Base-by-base conservation (phyloP, 2,329 filamentous ascomycete species). In the Juglanconis oblonga region DNA sequence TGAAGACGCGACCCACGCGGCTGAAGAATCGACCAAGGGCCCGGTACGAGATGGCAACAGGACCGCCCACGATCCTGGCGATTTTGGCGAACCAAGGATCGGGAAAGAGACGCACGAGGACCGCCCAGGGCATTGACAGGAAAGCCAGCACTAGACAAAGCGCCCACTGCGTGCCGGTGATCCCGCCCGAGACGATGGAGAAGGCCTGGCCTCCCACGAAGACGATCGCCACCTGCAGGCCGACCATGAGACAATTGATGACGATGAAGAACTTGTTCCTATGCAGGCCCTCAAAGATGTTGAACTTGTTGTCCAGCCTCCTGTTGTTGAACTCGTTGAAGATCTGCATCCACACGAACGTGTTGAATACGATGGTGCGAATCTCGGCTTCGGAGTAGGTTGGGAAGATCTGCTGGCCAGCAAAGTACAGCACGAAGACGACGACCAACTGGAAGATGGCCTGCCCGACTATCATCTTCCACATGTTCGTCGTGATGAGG, bases 331-430 rank as follows among this genome's bases (percentile, higher is more conserved):
- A 82, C 71, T 87, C 80, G 71, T 89, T 89, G 76, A 89, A 89
- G 63, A 89, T 87, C 67, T 89, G 87, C 79, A 89, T 85, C 86
- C 86, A 89, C 2, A 89, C 87, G 66, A 87, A 89, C 0, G 82
- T 85, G 72, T 89, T 89, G 76, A 89, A 89, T 51, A 89, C 81
- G 59, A 88, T 77, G 1, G 86, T 87, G 64, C 79, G 72, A 29
- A 73, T 71, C 48, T 75, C 72, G 52, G 80, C 66, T 56, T 70
- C 57, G 14, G 69, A 63, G 52, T 78, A 70, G 66, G 84, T 86
- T 50, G 76, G 68, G 14, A 89, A 78, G 40, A 89, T 82, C 7
- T 74, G 69, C 55, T 75, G 74, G 1, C 85, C 87, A 1, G 80
- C 84, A 61, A 88, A 89, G 70, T 90, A 81, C 0, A 88, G 75